Percentiles rank a stretch among this genome's conserved stretches.
Evolutionary conservation across 495 filamentous ascomycete genomes (phyloP).

Genomic region (Hypoxylon lienhwacheense): DNA sequence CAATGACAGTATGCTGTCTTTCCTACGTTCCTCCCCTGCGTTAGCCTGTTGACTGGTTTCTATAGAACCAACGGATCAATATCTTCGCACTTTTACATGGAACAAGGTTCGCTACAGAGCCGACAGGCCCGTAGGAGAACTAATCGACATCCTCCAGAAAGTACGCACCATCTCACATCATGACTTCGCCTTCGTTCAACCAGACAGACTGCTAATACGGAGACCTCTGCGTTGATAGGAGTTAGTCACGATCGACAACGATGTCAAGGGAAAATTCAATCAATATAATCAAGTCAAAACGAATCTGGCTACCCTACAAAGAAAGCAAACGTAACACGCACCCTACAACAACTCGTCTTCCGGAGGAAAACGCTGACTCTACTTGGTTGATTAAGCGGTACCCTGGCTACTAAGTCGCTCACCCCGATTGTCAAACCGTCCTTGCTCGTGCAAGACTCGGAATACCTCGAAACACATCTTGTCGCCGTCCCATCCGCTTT

Average conservation of each 20-base stretch:
- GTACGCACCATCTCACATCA: constrained; percentile 44
- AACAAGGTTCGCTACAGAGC: constrained; percentile 96
- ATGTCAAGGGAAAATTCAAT: constrained; percentile 88
- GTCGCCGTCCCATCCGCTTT: constrained; percentile 77
- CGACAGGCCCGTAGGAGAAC: constrained; percentile 81
- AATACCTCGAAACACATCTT: constrained; percentile 95
- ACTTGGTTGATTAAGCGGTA: constrained; percentile 62
- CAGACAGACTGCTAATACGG: constrained; percentile 18
- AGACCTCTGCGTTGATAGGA: constrained; percentile 57
- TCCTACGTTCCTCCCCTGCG: neutral
- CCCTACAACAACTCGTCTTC: neutral
- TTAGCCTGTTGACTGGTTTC: constrained; percentile 3
- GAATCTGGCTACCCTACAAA: constrained; percentile 73
- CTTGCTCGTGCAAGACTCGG: constrained; percentile 80
- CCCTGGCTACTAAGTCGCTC: constrained; percentile 91
- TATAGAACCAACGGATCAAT: constrained; percentile 93
- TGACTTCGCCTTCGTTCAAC: neutral
- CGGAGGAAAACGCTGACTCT: constrained; percentile 3
- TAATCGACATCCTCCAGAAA: constrained; percentile 85
- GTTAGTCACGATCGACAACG: constrained; percentile 83
- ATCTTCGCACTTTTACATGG: constrained; percentile 86
- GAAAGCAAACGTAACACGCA: constrained; percentile 75
- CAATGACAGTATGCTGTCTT: constrained; percentile 77
- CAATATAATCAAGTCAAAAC: constrained; percentile 91
- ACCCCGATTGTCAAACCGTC: constrained; percentile 79